Evolutionary conservation across 208 protist species (phyloP).

Genomic region (Endotrypanum monterogeii): DNA sequence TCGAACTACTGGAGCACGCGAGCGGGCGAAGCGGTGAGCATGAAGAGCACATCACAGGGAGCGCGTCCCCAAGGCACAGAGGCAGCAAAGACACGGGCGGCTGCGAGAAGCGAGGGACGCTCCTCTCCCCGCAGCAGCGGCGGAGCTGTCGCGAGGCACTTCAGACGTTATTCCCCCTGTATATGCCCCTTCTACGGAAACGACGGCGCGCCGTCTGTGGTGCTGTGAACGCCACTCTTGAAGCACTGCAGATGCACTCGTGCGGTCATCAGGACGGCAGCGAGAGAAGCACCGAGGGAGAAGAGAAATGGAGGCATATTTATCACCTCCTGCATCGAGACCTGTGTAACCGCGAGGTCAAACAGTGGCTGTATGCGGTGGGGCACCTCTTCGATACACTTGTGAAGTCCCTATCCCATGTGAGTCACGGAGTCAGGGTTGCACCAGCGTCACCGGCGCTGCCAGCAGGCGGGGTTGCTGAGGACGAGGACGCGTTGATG

Average conservation of each 20-base stretch:
- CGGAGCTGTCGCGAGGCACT: conserved; percentile 4
- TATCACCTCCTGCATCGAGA: not conserved
- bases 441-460: not conserved
- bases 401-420: conserved; percentile 3
- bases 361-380: not conserved
- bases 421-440: not conserved
- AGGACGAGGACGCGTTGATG: conserved; percentile 1
- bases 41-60: not conserved
- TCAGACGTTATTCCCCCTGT: conserved; percentile 18
- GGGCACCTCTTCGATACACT: not conserved
- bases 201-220: not conserved
- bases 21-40: not conserved
- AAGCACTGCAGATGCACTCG: not conserved
- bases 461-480: not conserved
- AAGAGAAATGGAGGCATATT: not conserved
- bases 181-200: not conserved
- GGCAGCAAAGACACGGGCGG: not conserved
- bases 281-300: not conserved
- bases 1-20: conserved; percentile 12
- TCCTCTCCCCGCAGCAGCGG: not conserved
- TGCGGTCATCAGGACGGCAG: not conserved
- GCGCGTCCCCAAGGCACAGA: not conserved
- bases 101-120: not conserved
- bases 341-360: not conserved
- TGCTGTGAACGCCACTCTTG: conserved; percentile 5